phyloP scores from a whole-genome alignment of 1,284 basidiomycete species.

The Meira miltonrushii region DNA sequence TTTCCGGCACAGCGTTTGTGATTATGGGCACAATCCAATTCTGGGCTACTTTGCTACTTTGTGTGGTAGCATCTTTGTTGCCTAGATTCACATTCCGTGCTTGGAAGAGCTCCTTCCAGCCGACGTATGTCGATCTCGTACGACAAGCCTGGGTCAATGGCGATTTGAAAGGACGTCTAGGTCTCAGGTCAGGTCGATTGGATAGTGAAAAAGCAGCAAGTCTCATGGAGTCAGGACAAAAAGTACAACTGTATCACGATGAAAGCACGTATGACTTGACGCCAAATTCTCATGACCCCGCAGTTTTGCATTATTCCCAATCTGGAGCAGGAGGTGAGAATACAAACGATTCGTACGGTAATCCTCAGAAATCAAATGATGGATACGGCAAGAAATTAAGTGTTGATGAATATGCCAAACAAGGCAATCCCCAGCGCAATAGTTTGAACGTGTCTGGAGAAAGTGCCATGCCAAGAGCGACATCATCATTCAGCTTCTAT shows the following conservation, averaged over 20 bases:
- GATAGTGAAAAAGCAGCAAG: not conserved
- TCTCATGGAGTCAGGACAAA: not conserved
- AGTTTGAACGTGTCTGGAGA: not conserved
- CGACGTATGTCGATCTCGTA: constrained; percentile 41
- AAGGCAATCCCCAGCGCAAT: not conserved
- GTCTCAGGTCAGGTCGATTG: constrained; percentile 13
- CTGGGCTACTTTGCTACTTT: constrained; percentile 36
- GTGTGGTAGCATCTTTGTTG: constrained; percentile 34
- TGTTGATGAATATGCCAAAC: not conserved
- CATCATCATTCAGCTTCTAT: constrained; percentile 28
- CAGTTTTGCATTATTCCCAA: no score
- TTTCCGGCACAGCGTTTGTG: constrained; percentile 31
- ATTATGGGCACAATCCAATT: constrained; percentile 36
- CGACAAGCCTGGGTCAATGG: constrained; percentile 41
- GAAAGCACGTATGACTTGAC: not conserved
- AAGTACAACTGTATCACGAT: not conserved
- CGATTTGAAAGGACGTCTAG: constrained; percentile 40
- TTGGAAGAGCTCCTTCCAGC: constrained; percentile 32
- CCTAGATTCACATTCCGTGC: constrained; percentile 38
- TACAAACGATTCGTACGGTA: not conserved
- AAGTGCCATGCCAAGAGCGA: not conserved
- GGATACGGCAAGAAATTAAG: not conserved
- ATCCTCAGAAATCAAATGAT: not conserved
- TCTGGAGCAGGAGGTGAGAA: constrained; percentile 3
- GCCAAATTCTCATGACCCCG: not conserved